phyloP scores from a whole-genome alignment of 306 rosid species.

The Quercus agrifolia region DNA sequence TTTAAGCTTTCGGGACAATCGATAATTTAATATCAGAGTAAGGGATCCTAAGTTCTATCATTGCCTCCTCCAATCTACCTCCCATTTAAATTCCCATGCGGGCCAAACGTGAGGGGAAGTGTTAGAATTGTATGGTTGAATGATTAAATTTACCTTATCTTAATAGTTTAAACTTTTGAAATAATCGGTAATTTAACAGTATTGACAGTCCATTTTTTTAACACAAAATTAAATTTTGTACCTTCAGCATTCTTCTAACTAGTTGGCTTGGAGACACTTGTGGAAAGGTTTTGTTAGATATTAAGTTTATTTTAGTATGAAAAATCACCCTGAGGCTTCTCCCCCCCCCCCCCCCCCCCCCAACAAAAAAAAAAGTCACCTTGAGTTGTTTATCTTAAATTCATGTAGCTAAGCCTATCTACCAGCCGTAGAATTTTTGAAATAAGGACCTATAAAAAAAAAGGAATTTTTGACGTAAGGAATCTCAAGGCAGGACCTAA shows the following conservation, averaged over 20 bases:
- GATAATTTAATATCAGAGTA: no score
- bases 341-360: no score
- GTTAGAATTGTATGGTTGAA: no score
- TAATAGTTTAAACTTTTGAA: no score
- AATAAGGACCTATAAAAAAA: background rate
- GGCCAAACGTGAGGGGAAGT: no score
- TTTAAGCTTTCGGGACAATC: no score
- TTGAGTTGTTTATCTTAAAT: background rate
- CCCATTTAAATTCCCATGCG: no score
- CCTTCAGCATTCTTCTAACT: background rate
- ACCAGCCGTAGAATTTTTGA: background rate
- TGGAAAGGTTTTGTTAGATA: background rate
- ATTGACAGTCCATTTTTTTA: background rate
- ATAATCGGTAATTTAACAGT: background rate
- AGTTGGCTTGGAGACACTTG: background rate
- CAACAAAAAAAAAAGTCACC: no score
- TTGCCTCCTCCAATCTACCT: no score
- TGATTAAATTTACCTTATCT: no score
- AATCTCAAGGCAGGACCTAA: background rate
- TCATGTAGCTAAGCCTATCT: background rate
- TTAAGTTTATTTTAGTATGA: background rate
- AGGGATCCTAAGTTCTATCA: no score
- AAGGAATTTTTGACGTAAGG: background rate
- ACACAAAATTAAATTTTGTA: background rate
- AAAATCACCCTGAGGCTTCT: no score